Conservation (phyloP, 140 eudicot species). For the Cichorium intybus region DNA sequence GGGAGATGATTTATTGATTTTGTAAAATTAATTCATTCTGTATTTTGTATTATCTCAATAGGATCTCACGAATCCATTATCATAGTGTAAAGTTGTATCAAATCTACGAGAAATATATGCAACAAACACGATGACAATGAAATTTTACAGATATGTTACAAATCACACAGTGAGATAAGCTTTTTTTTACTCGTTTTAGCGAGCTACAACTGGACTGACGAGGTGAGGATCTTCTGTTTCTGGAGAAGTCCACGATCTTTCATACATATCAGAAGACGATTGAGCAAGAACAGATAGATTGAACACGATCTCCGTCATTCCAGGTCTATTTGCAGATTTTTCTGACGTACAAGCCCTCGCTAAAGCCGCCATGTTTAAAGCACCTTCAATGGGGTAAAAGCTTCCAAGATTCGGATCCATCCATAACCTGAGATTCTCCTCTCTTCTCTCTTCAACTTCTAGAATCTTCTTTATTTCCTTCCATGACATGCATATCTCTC, state of each 20-base stretch:
- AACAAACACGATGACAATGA: neutral
- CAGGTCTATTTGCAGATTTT: conserved; percentile 60
- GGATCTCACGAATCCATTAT: neutral
- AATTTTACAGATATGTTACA: conserved; percentile 14
- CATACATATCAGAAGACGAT: conserved; percentile 49
- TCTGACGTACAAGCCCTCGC: conserved; percentile 81
- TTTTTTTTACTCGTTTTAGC: conserved; percentile 31
- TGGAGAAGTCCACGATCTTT: conserved; percentile 46
- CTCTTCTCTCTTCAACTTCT: conserved; percentile 49
- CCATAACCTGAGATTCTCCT: conserved; percentile 55
- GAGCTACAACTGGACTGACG: conserved; percentile 56
- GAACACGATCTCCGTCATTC: conserved; percentile 72
- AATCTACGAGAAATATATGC: conserved; percentile 17
- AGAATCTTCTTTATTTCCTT: conserved; percentile 59
- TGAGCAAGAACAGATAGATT: conserved; percentile 65
- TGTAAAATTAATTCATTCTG: conserved; percentile 2
- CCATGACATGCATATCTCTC: conserved; percentile 65
- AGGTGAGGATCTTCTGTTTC: conserved; percentile 55
- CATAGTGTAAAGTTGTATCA: neutral
- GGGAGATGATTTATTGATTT: conserved; percentile 33
- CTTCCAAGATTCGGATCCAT: conserved; percentile 58
- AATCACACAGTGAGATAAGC: conserved; percentile 12
- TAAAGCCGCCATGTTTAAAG: conserved; percentile 59
- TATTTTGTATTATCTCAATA: neutral
- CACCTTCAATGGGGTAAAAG: conserved; percentile 62